Conservation (phyloP, 2,329 filamentous ascomycete species). For the Davidsoniella neocaledoniae region DNA sequence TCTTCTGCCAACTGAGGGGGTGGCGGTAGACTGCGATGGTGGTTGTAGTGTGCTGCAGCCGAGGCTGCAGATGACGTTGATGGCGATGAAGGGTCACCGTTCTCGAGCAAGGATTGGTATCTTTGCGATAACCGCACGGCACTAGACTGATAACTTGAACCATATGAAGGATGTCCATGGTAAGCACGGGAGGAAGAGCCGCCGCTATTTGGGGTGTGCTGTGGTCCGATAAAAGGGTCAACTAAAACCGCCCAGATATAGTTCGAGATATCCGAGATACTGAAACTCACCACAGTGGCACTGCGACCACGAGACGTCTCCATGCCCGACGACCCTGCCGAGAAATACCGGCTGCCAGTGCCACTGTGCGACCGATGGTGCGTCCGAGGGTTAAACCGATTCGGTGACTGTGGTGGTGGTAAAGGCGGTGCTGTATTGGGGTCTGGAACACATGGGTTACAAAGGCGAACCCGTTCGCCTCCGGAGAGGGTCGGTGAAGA, state of each 20-base stretch:
- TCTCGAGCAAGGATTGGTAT: conserved; percentile 20
- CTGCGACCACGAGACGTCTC: conserved; percentile 25
- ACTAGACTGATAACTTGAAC: conserved; percentile 10
- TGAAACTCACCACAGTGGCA: conserved; percentile 30
- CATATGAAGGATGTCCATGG: conserved; percentile 13
- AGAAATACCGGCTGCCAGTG: conserved; percentile 17
- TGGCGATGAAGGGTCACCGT: conserved; percentile 18
- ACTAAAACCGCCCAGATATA: conserved; percentile 5
- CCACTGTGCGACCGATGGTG: conserved; percentile 32
- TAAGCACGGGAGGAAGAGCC: neutral
- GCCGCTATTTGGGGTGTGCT: conserved; percentile 7
- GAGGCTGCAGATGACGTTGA: conserved; percentile 20
- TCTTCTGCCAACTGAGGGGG: conserved; percentile 46
- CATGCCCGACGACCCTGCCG: conserved; percentile 4
- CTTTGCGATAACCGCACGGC: conserved; percentile 10
- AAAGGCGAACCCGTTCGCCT: conserved; percentile 41
- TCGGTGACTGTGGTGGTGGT: conserved; percentile 16
- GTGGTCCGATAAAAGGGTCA: conserved; percentile 3
- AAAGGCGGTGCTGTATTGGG: conserved; percentile 41
- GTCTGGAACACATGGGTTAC: conserved; percentile 46
- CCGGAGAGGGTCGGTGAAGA: conserved; percentile 20
- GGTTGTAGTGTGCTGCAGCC: conserved; percentile 17
- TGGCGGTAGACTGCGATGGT: conserved; percentile 24
- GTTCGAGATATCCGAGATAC: conserved; percentile 1
- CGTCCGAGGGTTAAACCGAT: conserved; percentile 21